Base-by-base conservation (phyloP, 495 filamentous ascomycete genomes). In the Hapsidospora chrysogenum region DNA sequence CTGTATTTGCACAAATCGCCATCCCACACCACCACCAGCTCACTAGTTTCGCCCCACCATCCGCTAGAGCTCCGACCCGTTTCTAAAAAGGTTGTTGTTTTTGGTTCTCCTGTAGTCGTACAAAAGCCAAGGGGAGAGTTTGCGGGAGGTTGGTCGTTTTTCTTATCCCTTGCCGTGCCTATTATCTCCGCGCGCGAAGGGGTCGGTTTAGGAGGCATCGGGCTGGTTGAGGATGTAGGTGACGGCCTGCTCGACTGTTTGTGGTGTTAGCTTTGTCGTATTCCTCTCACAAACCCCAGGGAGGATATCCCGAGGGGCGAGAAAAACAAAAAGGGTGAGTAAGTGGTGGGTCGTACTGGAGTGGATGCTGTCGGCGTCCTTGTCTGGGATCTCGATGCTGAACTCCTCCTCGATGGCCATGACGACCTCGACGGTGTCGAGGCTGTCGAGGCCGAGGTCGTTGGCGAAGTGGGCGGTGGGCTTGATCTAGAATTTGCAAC, bases 331-430 rank as follows among this genome's bases (percentile, higher is more conserved):
- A 10, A 17, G 5, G 36, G 16, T 17, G 11, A n/a, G n/a, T n/a
- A n/a, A n/a, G n/a, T n/a, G n/a, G n/a, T 22, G 9, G 14, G 11
- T 29, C 87, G 45, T 85, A 94, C 87, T 76, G 54, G 84, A 93
- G 70, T 87, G 83, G 57, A 97, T 93, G 43, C 72, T 69, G 64
- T 97, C 89, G 44, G 89, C 92, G 51, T 95, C 87, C 70, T 95
- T 96, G 62, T 97, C 89, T 44, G 89, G 92, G 58, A 97, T 97
- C 73, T 97, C 89, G 63, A 97, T 89, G 74, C 85, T 95, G 64
- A 97, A 97, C 60, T 97, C 89, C 80, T 97, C 89, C 71, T 97
- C 89, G 62, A 97, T 95, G 42, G 89, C 89, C 89, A 97, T 97
- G 41, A 97, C 92, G 45, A 97, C 86, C 69, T 97, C 89, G 35